These are phyloP conservation scores for Arthrinium puccinioides DNA, from an alignment of 2,329 filamentous ascomycete genomes.

Conservation along the genomic window DNA sequence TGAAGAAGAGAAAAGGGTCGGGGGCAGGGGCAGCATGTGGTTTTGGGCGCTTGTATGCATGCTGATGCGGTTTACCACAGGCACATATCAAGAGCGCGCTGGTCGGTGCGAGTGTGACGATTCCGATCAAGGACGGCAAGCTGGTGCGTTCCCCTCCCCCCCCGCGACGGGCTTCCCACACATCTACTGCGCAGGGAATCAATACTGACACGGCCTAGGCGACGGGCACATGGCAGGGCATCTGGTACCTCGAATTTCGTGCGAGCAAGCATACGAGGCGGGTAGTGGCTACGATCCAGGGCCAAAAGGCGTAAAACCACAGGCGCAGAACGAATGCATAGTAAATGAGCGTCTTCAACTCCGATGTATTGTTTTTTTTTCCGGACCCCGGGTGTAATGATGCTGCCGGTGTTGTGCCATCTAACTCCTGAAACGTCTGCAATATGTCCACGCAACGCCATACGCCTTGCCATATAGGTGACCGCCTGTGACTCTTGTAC, in stretches of 20 bases:
- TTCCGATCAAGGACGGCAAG: slow-evolving; percentile 83
- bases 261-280: slow-evolving; percentile 67
- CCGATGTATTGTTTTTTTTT: too few relatives aligned
- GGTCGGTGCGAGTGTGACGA: slow-evolving; percentile 79
- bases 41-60: slow-evolving; percentile 1
- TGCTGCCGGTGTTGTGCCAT: too few relatives aligned
- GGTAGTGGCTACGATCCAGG: slow-evolving; percentile 90
- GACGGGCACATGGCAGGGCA: slow-evolving; percentile 73
- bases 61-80: slow-evolving; percentile 27
- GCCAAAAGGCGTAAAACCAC: slow-evolving; percentile 53
- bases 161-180: not conserved
- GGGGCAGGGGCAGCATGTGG: too few relatives aligned
- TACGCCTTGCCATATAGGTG: too few relatives aligned
- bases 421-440: too few relatives aligned
- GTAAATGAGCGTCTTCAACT: too few relatives aligned
- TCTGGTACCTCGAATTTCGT: slow-evolving; percentile 93
- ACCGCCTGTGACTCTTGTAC: too few relatives aligned
- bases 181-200: too few relatives aligned
- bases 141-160: slow-evolving; percentile 42
- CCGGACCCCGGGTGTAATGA: too few relatives aligned
- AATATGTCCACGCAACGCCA: too few relatives aligned
- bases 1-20: too few relatives aligned
- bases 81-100: slow-evolving; percentile 91
- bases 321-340: too few relatives aligned
- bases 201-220: slow-evolving; percentile 29